Evolutionary conservation across 305 asterid species (phyloP), one percentile per base, ranked within the genome.

Genomic region (Stenogyne calaminthoides): DNA sequence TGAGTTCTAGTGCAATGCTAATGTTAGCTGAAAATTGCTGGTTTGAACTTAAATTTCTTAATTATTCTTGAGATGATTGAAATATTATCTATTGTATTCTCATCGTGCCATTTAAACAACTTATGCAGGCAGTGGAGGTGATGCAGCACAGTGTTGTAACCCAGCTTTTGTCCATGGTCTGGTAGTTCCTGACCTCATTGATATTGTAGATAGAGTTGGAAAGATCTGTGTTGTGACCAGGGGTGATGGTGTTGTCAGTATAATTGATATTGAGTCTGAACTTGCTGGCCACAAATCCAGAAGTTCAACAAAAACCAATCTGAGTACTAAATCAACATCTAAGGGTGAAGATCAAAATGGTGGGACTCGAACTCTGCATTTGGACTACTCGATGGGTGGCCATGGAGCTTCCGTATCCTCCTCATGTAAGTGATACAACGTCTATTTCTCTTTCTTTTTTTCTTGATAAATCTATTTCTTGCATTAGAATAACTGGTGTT

Each of bases 381-480:
- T 95, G 81, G 95, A 92, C 78, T 88, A 82, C 81, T 67, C 93
- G 12, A 51, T 85, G 74, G 98, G 96, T 54, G 98, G 99, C 64
- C 97, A 95, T 62, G 72, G 80, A 11, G 91, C 98, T 68, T 91
- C 98, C 1, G 97, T 89, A 73, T 95, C 98, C 67, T 92, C 93
- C 32, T n/a, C n/a, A 95, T 92, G 97, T 92, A 86, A 89, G 99
- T 66, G 47, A 46, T 60, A 20, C 16, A 44, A 9, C 80, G 64
- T 29, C 61, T 55, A 19, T 52, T 54, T 57, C n/a, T 15, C 19
- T 69, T 40, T 22, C 9, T 16, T 29, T 14, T 46, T 25, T 25
- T 2, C 2, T 22, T 22, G 0, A 1, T 34, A 46, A 56, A 64
- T 47, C 29, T 55, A 49, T 37, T 64, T 18, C 25, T 58, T 27